phyloP scores from a whole-genome alignment of 1,139 yeast species.

The Taiozyma onychis region DNA sequence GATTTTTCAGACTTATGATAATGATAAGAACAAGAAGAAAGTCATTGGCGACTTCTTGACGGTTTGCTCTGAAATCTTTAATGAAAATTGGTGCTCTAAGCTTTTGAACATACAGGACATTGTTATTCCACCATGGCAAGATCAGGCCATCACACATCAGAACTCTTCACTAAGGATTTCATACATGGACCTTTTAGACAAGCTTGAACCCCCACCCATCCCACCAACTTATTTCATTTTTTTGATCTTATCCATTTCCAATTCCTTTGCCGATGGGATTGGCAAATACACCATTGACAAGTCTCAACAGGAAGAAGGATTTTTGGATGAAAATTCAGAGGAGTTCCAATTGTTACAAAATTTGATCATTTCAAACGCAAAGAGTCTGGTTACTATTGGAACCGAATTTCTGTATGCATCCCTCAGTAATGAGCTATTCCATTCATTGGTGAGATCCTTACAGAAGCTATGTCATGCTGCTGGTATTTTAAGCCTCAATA shows the following conservation, averaged over 20 bases:
- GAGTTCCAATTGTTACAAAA: slow-evolving; percentile 28
- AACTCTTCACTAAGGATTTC: slow-evolving; percentile 44
- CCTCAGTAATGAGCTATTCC: slow-evolving; percentile 65
- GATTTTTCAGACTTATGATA: slow-evolving; percentile 62
- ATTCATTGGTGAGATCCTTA: slow-evolving; percentile 57
- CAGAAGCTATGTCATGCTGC: slow-evolving; percentile 80
- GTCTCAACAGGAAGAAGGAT: slow-evolving; percentile 22
- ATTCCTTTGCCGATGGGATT: slow-evolving; percentile 61
- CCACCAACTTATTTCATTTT: slow-evolving; percentile 61
- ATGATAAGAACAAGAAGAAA: slow-evolving; percentile 48
- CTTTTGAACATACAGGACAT: slow-evolving; percentile 31
- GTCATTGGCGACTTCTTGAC: slow-evolving; percentile 55
- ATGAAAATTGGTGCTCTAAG: slow-evolving; percentile 30
- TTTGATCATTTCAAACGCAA: slow-evolving; percentile 17
- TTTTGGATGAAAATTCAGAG: slow-evolving; percentile 7
- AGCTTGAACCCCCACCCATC: slow-evolving; percentile 57
- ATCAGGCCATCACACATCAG: slow-evolving; percentile 24
- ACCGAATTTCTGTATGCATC: slow-evolving; percentile 51
- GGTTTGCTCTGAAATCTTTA: slow-evolving; percentile 34
- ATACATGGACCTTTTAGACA: slow-evolving; percentile 72
- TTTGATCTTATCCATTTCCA: slow-evolving; percentile 50
- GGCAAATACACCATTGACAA: slow-evolving; percentile 47
- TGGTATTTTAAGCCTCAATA: slow-evolving; percentile 58
- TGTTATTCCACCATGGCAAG: slow-evolving; percentile 23
- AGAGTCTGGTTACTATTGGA: slow-evolving; percentile 21